Base-by-base conservation (phyloP, 176 grass and related monocot genomes). In the Oryza rufipogon region DNA sequence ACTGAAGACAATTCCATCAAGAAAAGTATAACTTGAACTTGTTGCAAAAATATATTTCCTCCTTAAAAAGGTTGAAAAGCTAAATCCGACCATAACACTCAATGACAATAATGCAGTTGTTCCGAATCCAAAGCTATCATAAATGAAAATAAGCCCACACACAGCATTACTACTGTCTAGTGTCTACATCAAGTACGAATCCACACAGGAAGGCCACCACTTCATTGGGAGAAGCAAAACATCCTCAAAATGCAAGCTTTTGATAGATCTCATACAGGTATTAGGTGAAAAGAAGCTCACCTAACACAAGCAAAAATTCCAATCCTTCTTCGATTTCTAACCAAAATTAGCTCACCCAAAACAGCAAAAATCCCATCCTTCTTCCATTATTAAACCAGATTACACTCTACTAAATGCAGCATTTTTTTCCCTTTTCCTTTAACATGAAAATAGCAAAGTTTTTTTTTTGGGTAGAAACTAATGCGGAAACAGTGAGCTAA, bases 121-220 rank as follows among this genome's bases (percentile, higher is more conserved):
- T 67, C 68, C 66, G 71, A 34, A 83, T 46, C 81, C 81, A 80
- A 80, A 60, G 70, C 26, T 75, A 22, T 8, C 2, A n/a, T 61
- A 83, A 84, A 78, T 66, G 25, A 66, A 78, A 77, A 65, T 66
- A 78, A 73, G 86, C 77, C 14, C 73, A 41, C 13, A 41, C 13
- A 6, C 32, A 39, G 33, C 17, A 30, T 15, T 19, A 56, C 36
- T 38, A 38, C 36, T 38, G 36, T 38, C 36, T 38, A 38, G 36
- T 38, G 36, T 38, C 5, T 38, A 38, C 52, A 61, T 16, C 66
- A 77, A 77, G 67, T 48, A 73, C 54, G 19, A 78, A 74, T 65
- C 44, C 68, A 84, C 64, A 23, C 60, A 70, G 71, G 71, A 5
- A 70, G 11, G 26, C 22, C 9, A 33, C 25, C 19, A 61, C 39